Evolutionary conservation across 495 filamentous ascomycete species (phyloP), one percentile per base, ranked within the genome.

Genomic region (Aspergillus affinis): DNA sequence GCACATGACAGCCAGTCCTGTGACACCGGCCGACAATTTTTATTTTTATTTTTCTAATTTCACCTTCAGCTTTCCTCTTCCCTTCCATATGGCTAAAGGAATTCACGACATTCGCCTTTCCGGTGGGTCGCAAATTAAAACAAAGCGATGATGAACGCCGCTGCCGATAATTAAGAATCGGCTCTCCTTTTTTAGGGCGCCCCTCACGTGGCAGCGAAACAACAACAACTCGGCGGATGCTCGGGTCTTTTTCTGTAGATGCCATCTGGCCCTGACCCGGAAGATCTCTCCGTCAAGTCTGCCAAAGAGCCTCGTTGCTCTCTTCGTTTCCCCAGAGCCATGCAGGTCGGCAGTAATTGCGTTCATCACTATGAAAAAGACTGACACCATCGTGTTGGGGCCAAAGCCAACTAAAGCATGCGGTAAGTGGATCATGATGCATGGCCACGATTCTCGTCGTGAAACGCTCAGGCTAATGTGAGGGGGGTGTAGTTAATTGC

Each of bases 321-420:
- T 41, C 36, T 41, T 41, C 8, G 12, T 15, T n/a, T 52, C n/a
- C 29, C 13, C 7, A 36, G 21, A 18, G 44, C 29, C 51, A 49
- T 55, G 51, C 27, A 6, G 12, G 48, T 13, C 30, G 17, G 6
- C 48, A 20, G 18, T 20, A 27, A 60, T 49, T 41, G 27, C 12
- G 8, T 18, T n/a, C 18, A 55, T 51, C 58, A 55, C 23, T 30
- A 74, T 72, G 64, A 63, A 66, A 23, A 62, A 59, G 48, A 55
- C 53, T 26, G 47, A 49, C 32, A 55, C 51, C n/a, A 54, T 64
- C 48, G 57, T 62, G 23, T 41, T 68, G 46, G 71, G 71, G 1
- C 70, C 72, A 10, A 72, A 66, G 66, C 73, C 75, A 23, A 78
- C 74, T 26, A 76, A 78, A 54, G 75, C 75, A 19, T 78, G 74